These are phyloP conservation scores for Didymella sp. DNA, from an alignment of 2,329 filamentous ascomycete species.

Conservation along the genomic window DNA sequence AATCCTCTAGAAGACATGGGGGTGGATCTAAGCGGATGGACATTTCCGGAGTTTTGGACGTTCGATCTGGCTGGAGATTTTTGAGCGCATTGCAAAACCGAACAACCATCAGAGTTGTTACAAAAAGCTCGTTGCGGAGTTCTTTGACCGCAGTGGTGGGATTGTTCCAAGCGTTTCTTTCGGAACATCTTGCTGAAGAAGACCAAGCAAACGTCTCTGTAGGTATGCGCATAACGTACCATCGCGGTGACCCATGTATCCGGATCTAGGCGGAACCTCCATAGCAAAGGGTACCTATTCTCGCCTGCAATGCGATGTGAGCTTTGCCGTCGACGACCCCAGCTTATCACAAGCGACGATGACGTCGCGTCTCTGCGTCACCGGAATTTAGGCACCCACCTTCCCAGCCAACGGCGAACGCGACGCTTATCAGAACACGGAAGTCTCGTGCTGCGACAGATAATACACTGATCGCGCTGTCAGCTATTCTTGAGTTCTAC, in stretches of 20 bases:
- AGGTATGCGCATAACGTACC: no score
- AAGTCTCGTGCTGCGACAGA: not conserved
- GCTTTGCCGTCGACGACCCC: not conserved
- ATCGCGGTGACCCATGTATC: no score
- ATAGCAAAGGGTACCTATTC: no score
- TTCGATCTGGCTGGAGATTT: conserved; percentile 45
- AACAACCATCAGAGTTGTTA: not conserved
- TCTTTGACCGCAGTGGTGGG: not conserved
- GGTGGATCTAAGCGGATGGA: conserved; percentile 40
- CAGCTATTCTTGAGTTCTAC: no score
- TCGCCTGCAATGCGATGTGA: not conserved
- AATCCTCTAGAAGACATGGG: conserved; percentile 40
- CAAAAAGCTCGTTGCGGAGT: not conserved
- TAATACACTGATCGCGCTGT: not conserved
- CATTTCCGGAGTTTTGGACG: conserved; percentile 46
- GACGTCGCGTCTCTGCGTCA: not conserved
- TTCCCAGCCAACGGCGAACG: not conserved
- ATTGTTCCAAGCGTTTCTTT: not conserved
- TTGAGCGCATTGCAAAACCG: conserved; percentile 6
- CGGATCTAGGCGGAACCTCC: no score
- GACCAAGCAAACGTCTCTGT: no score
- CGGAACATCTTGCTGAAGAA: no score
- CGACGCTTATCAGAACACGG: not conserved
- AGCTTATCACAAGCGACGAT: conserved; percentile 12
- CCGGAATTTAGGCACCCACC: not conserved